Base-by-base conservation (phyloP, 2,329 filamentous ascomycete species). In the Onygenales sp. region DNA sequence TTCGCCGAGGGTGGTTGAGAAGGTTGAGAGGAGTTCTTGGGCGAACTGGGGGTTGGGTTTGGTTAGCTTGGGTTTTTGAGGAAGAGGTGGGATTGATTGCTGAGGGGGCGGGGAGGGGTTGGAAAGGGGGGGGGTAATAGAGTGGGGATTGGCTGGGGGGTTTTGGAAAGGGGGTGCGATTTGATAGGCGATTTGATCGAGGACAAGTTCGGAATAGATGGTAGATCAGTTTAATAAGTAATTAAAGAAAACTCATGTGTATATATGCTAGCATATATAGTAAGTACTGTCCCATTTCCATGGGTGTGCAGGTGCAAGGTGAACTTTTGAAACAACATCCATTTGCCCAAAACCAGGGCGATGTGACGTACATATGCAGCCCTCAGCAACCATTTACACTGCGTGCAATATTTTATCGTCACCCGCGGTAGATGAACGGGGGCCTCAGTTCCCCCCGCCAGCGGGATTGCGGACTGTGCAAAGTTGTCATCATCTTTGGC, bases 21-120 rank as follows among this genome's bases (percentile, higher is more conserved):
- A 98, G 0, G 92, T 98, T 1, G 89, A 95, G 39, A 98, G 83
- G 44, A 98, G 83, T 71, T 97, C 93, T 77, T 97, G 93, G 48
- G 86, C 92, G 69, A 87, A 96, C 88, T 95, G 61, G 32, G 43
- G 31, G 52, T 42, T 53, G 50, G 42, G 27, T 39, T 36, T 13
- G 35, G 33, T 41, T 39, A 51, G 36, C 8, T 33, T 52, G 36
- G 50, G 49, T 27, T 13, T 14, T 3, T 8, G 5, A 4, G 2
- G 51, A n/a, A 7, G 35, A 35, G 13, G 38, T 14, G 32, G 35
- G 31, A 50, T 35, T 41, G 32, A 31, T 43, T 8, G 4, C 14
- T 32, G 11, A 27, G 10, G 27, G 27, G 10, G 14, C 7, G 27
- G 14, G 42, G 42, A 8, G 42, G 14, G 42, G 42, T 6, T 17